Evolutionary conservation across 768 basidiomycete genomes (phyloP).

Genomic region (Neoboletus magnificus): DNA sequence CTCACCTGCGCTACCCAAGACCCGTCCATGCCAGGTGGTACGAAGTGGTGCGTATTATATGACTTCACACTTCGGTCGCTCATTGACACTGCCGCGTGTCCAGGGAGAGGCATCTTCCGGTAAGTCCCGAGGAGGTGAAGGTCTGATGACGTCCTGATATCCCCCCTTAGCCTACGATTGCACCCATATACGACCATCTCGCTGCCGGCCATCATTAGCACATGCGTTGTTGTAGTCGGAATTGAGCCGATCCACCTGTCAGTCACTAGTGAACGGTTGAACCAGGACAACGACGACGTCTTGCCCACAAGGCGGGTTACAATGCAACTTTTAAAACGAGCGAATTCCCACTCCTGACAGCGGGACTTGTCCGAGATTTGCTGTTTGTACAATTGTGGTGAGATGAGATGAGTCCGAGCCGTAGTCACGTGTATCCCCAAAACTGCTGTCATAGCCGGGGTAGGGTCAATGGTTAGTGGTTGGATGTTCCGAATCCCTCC

Average conservation of each 20-base stretch:
- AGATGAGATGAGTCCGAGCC: background rate
- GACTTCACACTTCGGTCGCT: background rate
- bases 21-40: constrained; percentile 80
- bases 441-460: constrained; percentile 12
- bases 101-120: constrained; percentile 83
- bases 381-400: no score
- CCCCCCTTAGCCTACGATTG: constrained; percentile 51
- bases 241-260: background rate
- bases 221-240: background rate
- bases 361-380: background rate
- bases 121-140: constrained; percentile 36
- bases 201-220: constrained; percentile 32
- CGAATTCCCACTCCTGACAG: background rate
- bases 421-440: constrained; percentile 23
- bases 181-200: constrained; percentile 62
- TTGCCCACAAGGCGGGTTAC: background rate
- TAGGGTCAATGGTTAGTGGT: constrained; percentile 3
- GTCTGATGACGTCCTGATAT: background rate
- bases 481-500: background rate
- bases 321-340: background rate
- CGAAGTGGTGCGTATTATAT: constrained; percentile 77
- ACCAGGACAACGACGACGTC: background rate
- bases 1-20: constrained; percentile 42
- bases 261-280: no score
- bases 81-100: background rate